Base-by-base conservation (phyloP, 441 rosid species). In the Bocquillonia castaneifolia region DNA sequence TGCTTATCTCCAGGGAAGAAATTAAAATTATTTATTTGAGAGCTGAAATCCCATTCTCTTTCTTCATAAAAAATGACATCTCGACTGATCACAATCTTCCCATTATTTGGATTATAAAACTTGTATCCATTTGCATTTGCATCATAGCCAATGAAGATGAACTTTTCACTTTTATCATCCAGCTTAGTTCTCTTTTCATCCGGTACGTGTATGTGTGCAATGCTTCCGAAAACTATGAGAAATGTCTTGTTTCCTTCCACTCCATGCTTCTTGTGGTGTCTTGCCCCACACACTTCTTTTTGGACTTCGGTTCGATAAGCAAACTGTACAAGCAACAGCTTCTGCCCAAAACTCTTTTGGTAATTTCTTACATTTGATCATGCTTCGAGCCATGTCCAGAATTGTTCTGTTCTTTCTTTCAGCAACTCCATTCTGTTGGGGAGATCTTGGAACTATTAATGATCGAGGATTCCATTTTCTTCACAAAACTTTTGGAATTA, bases 281-380 rank as follows among this genome's bases (percentile, higher is more conserved):
- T 1, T 23, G 5, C 25, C 15, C 6, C 5, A 15, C 8, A 23
- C 17, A 10, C 57, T 25, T 28, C 17, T 53, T 1, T 15, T 53
- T 3, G 32, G 32, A 8, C 31, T 23, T 7, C 57, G 1, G 5
- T 53, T 53, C 31, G 15, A 20, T 3, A 53, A 8, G 10, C 25
- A 25, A 10, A 53, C 57, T 8, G 32, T 15, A 53, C 18, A 60
- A 36, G 50, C 23, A 8, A 60, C 42, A 18, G 40, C 37, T 69
- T 60, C 52, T 6, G 39, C 59, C 67, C 52, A 60, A 60, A 59
- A 69, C 5, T 15, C 15, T 8, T 69, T 48, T 1, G 66, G 40
- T 53, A 69, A 32, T 7, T 22, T 36, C 20, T 69, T 69, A 12
- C 28, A 48, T 32, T 68, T 68, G 1, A 59, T 6, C 58, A 47